Evolutionary conservation across 768 basidiomycete species (phyloP).

Genomic region (Boletellus emodensis): DNA sequence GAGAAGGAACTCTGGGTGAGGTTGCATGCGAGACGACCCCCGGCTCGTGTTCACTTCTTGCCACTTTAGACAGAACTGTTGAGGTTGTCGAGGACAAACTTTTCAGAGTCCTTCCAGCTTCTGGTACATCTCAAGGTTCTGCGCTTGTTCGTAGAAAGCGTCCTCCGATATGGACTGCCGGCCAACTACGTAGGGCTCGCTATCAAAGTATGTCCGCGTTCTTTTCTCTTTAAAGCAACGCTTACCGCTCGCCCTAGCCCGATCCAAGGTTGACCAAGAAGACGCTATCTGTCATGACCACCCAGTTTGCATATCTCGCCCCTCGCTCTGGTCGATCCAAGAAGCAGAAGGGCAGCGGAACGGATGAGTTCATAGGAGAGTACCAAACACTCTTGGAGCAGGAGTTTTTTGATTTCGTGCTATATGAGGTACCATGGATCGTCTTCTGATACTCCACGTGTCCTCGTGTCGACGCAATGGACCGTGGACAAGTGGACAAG

Average conservation of each 20-base stretch:
- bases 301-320: conserved; percentile 77
- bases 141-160: conserved; percentile 90
- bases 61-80: conserved; percentile 78
- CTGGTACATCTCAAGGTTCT: conserved; percentile 91
- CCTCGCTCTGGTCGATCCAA: conserved; percentile 56
- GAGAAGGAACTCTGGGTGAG: conserved; percentile 97
- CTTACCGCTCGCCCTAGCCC: conserved; percentile 48
- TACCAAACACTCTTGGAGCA: conserved; percentile 92
- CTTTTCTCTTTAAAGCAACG: not conserved
- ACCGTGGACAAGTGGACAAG: not conserved
- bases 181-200: conserved; percentile 82
- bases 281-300: conserved; percentile 65
- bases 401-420: conserved; percentile 92
- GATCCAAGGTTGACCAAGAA: conserved; percentile 83
- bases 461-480: not conserved
- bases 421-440: conserved; percentile 93
- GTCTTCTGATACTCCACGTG: conserved; percentile 42
- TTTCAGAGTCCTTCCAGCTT: conserved; percentile 93
- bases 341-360: conserved; percentile 31
- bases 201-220: conserved; percentile 56
- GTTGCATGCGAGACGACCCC: not conserved
- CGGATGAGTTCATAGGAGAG: conserved; percentile 81
- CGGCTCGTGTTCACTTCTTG: not conserved
- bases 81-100: conserved; percentile 87
- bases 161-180: conserved; percentile 91